phyloP scores from a whole-genome alignment of 1,284 basidiomycete genomes.

The Grifola frondosa region DNA sequence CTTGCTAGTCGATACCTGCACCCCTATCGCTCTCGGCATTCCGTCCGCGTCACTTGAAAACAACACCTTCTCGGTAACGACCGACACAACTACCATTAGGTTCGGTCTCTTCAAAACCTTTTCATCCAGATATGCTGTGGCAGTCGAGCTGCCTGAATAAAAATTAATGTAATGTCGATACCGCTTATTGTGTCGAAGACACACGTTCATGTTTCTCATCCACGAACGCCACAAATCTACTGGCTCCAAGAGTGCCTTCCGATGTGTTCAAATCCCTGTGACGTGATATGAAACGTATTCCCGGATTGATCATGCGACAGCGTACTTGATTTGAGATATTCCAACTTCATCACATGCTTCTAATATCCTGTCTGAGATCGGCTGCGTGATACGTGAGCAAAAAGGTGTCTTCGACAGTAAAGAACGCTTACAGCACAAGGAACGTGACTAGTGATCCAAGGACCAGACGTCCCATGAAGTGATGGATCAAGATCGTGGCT shows the following conservation, averaged over 20 bases:
- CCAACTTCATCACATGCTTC: conserved; percentile 22
- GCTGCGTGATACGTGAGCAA: conserved; percentile 1
- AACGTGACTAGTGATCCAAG: conserved; percentile 22
- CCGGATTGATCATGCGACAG: neutral
- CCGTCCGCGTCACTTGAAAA: conserved; percentile 17
- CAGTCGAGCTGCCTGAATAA: conserved; percentile 35
- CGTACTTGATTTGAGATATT: conserved; percentile 24
- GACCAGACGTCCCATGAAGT: conserved; percentile 24
- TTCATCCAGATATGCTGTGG: conserved; percentile 38
- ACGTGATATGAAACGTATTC: neutral
- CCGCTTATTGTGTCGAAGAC: neutral
- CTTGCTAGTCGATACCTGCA: conserved; percentile 28
- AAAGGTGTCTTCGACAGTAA: neutral
- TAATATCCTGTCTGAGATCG: conserved; percentile 14
- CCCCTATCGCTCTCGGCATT: conserved; percentile 25
- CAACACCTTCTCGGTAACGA: conserved; percentile 28
- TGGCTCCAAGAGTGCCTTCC: conserved; percentile 27
- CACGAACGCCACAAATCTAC: conserved; percentile 26
- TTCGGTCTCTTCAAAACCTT: conserved; percentile 38
- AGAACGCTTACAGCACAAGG: conserved; percentile 10
- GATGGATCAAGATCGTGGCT: conserved; percentile 13
- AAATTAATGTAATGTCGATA: neutral
- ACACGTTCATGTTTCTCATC: conserved; percentile 35
- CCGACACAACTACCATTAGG: conserved; percentile 38
- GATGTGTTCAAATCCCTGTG: conserved; percentile 34